These are phyloP conservation scores for Phellopilus nigrolimitatus DNA, from an alignment of 1,284 basidiomycete species.

Conservation along the genomic window DNA sequence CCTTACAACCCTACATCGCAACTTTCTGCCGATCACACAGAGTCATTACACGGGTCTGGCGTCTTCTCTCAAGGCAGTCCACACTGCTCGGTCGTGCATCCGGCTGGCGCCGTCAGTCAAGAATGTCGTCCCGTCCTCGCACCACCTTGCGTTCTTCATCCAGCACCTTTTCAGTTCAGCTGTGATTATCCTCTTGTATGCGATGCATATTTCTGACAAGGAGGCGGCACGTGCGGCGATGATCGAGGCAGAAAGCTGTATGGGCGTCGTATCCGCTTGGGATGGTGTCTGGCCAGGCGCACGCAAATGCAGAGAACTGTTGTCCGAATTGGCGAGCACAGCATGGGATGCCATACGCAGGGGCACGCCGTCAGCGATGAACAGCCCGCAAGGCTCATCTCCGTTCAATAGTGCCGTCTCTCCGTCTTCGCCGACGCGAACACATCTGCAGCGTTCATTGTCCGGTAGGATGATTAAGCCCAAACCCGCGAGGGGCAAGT, in stretches of 20 bases:
- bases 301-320: constrained; percentile 76
- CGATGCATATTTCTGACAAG: constrained; percentile 76
- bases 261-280: constrained; percentile 71
- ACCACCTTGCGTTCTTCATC: constrained; percentile 87
- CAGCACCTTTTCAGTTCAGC: constrained; percentile 89
- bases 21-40: constrained; percentile 72
- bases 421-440: constrained; percentile 25
- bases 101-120: constrained; percentile 81
- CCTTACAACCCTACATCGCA: constrained; percentile 83
- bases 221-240: constrained; percentile 68
- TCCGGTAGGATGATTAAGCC: constrained; percentile 52
- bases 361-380: constrained; percentile 2
- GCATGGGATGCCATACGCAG: constrained; percentile 60
- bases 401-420: constrained; percentile 10
- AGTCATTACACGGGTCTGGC: constrained; percentile 50
- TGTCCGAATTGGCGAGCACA: constrained; percentile 62
- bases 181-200: constrained; percentile 81
- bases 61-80: constrained; percentile 72
- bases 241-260: constrained; percentile 74
- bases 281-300: constrained; percentile 88
- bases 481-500: constrained; percentile 50
- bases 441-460: constrained; percentile 44
- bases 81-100: constrained; percentile 76
- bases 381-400: constrained; percentile 2
- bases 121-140: constrained; percentile 79